Evolutionary conservation across 2,329 filamentous ascomycete species (phyloP), one percentile per base, ranked within the genome.

Genomic region (Aspergillus pseudoviridinutans): DNA sequence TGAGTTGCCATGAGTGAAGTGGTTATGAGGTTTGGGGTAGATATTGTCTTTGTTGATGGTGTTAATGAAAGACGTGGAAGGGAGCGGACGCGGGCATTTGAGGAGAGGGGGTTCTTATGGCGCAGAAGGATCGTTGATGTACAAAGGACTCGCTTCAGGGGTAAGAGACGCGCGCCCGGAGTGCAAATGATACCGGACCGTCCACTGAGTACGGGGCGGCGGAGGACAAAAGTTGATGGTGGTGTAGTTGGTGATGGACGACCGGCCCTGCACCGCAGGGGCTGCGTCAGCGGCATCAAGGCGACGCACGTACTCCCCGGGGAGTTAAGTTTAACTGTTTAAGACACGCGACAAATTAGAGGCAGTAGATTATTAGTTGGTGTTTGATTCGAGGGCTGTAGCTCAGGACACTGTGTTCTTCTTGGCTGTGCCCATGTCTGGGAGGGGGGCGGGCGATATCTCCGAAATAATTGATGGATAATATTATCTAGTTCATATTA

Each of bases 181-280:
- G 58, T 55, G 53, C 46, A 60, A 61, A 56, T 49, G 56, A 58
- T 44, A 51, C 54, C 51, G 53, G 61, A 58, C 52, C 57, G 57
- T 51, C 29, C 49, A 49, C 53, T 58, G 50, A 57, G 58, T 56
- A 57, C 56, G 47, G 55, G 61, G 58, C 59, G 54, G 52, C 62
- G 58, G 57, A 63, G 54, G 53, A 52, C 44, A 93, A 12, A 47
- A 24, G 90, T 71, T 91, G 87, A 68, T 92, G 89, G 61, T 53
- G 55, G 51, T 53, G 57, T 47, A 61, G 62, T 53, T 60, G 63
- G 49, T 59, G 60, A 60, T 35, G 29, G 50, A 64, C 67, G 51
- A 69, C 70, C 69, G 68, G 64, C 69, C 69, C 71, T 72, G 67
- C 71, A 71, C 64, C 68, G 66, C 70, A 74, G 68, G 70, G 70